Percentiles rank a stretch among this genome's conserved stretches.
Evolutionary conservation across 805 yeast species (phyloP).

Genomic region (Yamadazyma tumulicola): DNA sequence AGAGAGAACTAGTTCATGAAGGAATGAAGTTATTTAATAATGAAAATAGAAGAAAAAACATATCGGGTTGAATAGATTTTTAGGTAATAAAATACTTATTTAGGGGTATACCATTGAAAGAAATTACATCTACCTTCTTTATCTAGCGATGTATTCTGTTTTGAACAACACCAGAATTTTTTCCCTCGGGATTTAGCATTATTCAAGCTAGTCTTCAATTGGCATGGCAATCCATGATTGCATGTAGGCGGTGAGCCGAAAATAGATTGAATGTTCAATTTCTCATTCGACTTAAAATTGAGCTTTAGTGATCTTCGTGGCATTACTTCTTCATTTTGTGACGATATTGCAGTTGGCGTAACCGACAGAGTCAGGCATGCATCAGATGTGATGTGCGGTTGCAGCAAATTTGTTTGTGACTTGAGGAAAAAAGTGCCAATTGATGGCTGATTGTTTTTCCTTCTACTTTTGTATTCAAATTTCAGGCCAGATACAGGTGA

Average conservation of each 20-base stretch:
- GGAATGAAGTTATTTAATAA: background rate
- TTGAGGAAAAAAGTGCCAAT: constrained; percentile 22
- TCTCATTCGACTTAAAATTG: no score
- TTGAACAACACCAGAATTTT: constrained; percentile 32
- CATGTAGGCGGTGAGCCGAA: constrained; percentile 27
- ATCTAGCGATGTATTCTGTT: constrained; percentile 6
- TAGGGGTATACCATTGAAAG: constrained; percentile 16
- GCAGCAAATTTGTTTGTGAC: background rate
- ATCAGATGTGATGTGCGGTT: no score
- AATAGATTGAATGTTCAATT: constrained; percentile 3
- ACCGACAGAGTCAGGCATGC: no score
- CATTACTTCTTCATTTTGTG: no score
- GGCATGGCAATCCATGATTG: constrained; percentile 23
- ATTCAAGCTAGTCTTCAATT: constrained; percentile 25
- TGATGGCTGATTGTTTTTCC: constrained; percentile 16
- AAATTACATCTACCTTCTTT: constrained; percentile 16
- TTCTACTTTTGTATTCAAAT: constrained; percentile 15
- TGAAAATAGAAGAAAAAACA: background rate
- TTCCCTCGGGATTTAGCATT: constrained; percentile 23
- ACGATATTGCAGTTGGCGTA: no score
- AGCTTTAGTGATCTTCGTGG: no score
- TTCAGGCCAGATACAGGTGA: constrained; percentile 1
- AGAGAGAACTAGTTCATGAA: no score
- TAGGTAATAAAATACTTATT: constrained; percentile 3
- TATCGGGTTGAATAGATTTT: background rate